Conservation (phyloP, 345 rosid species). For the Crucihimalaya himalaica region DNA sequence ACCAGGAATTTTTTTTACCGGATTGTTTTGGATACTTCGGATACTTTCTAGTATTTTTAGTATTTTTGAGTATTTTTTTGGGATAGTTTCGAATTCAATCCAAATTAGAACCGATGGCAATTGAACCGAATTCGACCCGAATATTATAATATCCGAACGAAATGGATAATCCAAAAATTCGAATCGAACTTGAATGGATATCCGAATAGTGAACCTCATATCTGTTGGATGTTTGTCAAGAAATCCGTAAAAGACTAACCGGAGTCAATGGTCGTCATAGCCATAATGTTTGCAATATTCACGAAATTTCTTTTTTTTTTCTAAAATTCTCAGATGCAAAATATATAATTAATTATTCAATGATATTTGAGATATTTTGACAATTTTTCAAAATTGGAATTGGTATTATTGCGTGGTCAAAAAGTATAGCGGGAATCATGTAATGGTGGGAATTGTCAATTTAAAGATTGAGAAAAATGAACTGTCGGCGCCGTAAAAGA, state of each 20-base stretch:
- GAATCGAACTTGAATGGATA: too few species aligned
- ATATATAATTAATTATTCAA: not conserved
- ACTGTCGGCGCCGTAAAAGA: conserved; percentile 38
- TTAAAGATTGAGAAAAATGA: not conserved
- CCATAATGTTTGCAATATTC: not conserved
- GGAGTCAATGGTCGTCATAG: not conserved
- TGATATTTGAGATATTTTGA: not conserved
- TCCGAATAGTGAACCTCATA: too few species aligned
- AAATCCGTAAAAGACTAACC: not conserved
- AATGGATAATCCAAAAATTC: too few species aligned
- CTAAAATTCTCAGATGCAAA: not conserved
- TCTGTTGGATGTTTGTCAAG: not conserved
- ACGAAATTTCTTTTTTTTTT: not conserved
- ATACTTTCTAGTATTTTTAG: too few species aligned
- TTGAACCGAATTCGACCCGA: too few species aligned
- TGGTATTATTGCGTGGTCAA: not conserved
- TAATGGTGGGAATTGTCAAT: not conserved
- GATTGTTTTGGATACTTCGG: too few species aligned
- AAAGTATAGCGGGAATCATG: conserved; percentile 3
- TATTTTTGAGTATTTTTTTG: too few species aligned
- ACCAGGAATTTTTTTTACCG: too few species aligned
- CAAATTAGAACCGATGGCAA: too few species aligned
- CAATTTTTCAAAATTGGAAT: not conserved
- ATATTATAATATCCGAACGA: too few species aligned
- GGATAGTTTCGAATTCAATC: too few species aligned